Evolutionary conservation across 805 yeast genomes (phyloP).

Genomic region (Alloascoidea africana): DNA sequence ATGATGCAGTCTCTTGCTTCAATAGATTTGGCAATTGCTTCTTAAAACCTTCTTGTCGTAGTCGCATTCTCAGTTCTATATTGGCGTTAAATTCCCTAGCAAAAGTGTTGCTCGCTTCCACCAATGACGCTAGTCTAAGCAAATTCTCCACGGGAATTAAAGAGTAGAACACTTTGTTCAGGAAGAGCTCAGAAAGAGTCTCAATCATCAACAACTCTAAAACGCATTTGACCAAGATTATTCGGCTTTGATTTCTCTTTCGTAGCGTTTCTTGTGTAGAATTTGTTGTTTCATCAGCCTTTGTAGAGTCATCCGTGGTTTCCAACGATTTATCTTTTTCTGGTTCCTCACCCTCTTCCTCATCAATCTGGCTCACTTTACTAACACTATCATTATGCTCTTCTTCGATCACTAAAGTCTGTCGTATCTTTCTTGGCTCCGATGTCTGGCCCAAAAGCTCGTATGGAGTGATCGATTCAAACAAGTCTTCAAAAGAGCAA

Average conservation of each 20-base stretch:
- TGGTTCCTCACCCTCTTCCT: no score
- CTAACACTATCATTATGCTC: no score
- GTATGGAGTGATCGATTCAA: slow-evolving; percentile 70
- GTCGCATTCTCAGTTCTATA: slow-evolving; percentile 70
- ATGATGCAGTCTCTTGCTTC: slow-evolving; percentile 82
- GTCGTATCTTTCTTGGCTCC: no score
- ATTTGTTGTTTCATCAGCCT: no score
- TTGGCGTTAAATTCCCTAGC: slow-evolving; percentile 82
- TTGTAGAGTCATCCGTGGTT: neutral
- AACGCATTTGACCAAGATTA: slow-evolving; percentile 81
- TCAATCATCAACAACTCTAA: slow-evolving; percentile 83
- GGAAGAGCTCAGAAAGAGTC: slow-evolving; percentile 66
- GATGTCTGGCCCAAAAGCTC: no score
- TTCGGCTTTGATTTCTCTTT: neutral
- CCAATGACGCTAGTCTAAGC: slow-evolving; percentile 38
- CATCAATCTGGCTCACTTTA: no score
- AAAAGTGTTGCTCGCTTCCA: slow-evolving; percentile 63
- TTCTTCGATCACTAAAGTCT: no score
- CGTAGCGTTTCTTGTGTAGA: neutral
- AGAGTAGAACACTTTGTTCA: slow-evolving; percentile 42
- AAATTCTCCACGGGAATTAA: slow-evolving; percentile 54
- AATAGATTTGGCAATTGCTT: slow-evolving; percentile 83
- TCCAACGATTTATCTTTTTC: no score
- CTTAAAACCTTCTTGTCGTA: slow-evolving; percentile 86
- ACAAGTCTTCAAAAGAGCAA: slow-evolving; percentile 49